Evolutionary conservation across 73 alveolate genomes (phyloP).

Genomic region (Uronychia binucleata): DNA sequence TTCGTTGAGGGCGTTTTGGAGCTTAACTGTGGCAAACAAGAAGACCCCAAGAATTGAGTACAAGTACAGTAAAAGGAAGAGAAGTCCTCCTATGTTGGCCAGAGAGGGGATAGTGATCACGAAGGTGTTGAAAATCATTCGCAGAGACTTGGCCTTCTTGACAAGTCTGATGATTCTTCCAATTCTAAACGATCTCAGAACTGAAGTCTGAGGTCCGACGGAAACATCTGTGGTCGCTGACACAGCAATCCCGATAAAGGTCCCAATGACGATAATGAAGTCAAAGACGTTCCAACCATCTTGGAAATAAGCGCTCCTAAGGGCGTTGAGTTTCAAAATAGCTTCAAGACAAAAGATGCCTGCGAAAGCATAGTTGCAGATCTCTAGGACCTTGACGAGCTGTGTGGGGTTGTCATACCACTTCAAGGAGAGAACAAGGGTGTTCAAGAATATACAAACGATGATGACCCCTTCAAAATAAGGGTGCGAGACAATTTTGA

Average conservation of each 20-base stretch:
- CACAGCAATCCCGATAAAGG: conserved; percentile 26
- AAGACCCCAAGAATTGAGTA: conserved; percentile 92
- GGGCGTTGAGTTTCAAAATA: conserved; percentile 32
- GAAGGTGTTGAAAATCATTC: conserved; percentile 1
- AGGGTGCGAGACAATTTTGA: conserved; percentile 7
- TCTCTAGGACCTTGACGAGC: conserved; percentile 2
- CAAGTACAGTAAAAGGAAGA: conserved; percentile 83
- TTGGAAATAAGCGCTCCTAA: conserved; percentile 25
- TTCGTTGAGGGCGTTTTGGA: conserved; percentile 37
- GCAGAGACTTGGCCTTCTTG: neutral
- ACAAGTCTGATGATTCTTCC: conserved; percentile 7
- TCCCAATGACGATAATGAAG: conserved; percentile 35
- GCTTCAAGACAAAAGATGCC: conserved; percentile 47
- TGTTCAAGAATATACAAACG: conserved; percentile 56
- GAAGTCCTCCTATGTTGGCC: conserved; percentile 85
- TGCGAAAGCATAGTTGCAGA: conserved; percentile 21
- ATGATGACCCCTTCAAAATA: conserved; percentile 53
- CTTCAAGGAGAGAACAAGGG: conserved; percentile 23
- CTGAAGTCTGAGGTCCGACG: conserved; percentile 8
- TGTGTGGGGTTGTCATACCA: conserved; percentile 27
- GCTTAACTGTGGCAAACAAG: conserved; percentile 71
- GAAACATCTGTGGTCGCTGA: neutral
- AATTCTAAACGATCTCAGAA: conserved; percentile 16
- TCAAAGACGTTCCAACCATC: conserved; percentile 66
- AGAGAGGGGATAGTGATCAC: conserved; percentile 77